Percentiles rank a stretch among this genome's conserved stretches.
Evolutionary conservation across 495 filamentous ascomycete species (phyloP).

Genomic region (Xylaria intraflava): DNA sequence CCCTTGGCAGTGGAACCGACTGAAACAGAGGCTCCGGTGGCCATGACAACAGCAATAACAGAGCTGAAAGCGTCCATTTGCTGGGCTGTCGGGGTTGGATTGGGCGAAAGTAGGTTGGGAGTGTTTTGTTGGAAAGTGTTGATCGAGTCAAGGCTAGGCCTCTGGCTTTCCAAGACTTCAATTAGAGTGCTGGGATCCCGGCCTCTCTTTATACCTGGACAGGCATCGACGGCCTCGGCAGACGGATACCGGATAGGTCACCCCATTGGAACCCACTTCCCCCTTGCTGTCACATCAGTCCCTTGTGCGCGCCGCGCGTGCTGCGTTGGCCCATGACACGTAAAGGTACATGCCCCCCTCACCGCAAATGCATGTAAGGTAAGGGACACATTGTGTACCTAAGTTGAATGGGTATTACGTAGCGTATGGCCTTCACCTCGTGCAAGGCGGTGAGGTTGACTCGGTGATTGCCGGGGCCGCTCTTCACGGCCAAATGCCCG

Average conservation of each 20-base stretch:
- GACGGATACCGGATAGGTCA: too few relatives aligned
- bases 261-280: too few relatives aligned
- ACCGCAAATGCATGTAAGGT: too few relatives aligned
- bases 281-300: too few relatives aligned
- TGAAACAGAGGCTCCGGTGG: constrained; percentile 2
- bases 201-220: constrained; percentile 4
- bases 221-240: too few relatives aligned
- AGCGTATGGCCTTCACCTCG: background rate
- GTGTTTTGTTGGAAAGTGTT: background rate
- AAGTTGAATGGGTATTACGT: too few relatives aligned
- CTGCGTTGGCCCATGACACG: background rate
- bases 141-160: constrained; percentile 11
- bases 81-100: background rate
- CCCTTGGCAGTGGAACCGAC: constrained; percentile 5
- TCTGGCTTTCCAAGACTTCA: background rate
- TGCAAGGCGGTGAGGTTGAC: constrained; percentile 8
- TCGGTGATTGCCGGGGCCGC: background rate
- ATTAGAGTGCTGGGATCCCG: background rate
- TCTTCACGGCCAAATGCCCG: background rate
- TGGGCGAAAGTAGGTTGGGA: constrained; percentile 6
- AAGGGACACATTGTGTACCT: too few relatives aligned
- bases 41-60: constrained; percentile 3
- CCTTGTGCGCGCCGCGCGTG: background rate
- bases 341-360: background rate
- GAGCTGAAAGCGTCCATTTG: constrained; percentile 12